Percentiles rank a stretch among this genome's conserved stretches.
Evolutionary conservation across 345 rosid genomes (phyloP).

Genomic region (Sapria himalayana): DNA sequence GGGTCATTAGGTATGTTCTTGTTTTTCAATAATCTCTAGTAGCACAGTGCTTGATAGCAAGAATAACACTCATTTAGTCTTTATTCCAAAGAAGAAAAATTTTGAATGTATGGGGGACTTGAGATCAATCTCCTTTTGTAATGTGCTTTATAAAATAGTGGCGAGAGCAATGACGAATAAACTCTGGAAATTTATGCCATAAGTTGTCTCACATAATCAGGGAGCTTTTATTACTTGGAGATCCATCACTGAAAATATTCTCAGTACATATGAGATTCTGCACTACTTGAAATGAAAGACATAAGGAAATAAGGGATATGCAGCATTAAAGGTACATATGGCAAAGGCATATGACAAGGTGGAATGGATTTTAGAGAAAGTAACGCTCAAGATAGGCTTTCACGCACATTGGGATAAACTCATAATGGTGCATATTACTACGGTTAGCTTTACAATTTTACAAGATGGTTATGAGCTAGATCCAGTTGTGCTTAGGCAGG

Average conservation of each 20-base stretch:
- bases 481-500: too few species aligned
- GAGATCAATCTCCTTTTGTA: background rate
- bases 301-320: background rate
- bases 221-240: background rate
- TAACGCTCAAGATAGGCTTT: background rate
- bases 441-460: background rate
- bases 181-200: background rate
- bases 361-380: background rate
- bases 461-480: background rate
- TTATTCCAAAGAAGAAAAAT: background rate
- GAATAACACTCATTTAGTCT: too few species aligned
- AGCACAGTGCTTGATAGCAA: too few species aligned
- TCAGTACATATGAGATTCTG: background rate
- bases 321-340: background rate
- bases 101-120: background rate
- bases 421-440: background rate
- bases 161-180: background rate
- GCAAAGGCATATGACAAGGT: background rate
- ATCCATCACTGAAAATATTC: background rate
- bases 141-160: too few species aligned
- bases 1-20: too few species aligned
- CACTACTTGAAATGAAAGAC: background rate
- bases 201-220: background rate
- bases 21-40: too few species aligned
- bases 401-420: background rate